These are phyloP conservation scores for Firmiana major DNA, from an alignment of 345 rosid genomes.

Conservation along the genomic window DNA sequence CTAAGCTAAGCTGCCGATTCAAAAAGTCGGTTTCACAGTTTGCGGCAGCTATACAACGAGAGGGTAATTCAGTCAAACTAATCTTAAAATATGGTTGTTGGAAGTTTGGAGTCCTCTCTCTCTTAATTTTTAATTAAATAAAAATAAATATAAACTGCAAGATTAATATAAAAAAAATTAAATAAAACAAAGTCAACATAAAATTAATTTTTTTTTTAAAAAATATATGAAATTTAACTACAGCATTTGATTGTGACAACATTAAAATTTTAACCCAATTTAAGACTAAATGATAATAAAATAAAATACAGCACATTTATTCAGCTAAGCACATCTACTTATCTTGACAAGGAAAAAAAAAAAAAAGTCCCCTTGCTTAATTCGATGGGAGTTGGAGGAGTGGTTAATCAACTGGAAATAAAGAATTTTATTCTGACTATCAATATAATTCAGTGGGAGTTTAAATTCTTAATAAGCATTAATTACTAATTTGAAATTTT, in stretches of 20 bases:
- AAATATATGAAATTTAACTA: no score
- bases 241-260: neutral
- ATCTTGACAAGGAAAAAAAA: neutral
- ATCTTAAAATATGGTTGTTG: no score
- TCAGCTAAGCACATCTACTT: neutral
- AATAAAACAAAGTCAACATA: no score
- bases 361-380: neutral
- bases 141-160: no score
- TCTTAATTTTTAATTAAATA: no score
- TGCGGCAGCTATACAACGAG: no score
- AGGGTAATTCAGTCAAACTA: no score
- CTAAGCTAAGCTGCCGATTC: no score
- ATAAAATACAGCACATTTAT: neutral
- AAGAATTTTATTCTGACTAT: neutral
- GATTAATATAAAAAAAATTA: no score
- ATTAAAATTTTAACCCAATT: neutral
- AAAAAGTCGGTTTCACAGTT: no score
- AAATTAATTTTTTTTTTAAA: no score
- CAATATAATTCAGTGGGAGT: neutral
- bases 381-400: neutral
- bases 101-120: no score
- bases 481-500: neutral
- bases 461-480: neutral
- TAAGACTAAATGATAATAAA: neutral
- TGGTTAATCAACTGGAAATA: neutral